Percentiles rank a stretch among this genome's conserved stretches.
phyloP scores from a whole-genome alignment of 163 green algal species.

The Scenedesmus sp. region DNA sequence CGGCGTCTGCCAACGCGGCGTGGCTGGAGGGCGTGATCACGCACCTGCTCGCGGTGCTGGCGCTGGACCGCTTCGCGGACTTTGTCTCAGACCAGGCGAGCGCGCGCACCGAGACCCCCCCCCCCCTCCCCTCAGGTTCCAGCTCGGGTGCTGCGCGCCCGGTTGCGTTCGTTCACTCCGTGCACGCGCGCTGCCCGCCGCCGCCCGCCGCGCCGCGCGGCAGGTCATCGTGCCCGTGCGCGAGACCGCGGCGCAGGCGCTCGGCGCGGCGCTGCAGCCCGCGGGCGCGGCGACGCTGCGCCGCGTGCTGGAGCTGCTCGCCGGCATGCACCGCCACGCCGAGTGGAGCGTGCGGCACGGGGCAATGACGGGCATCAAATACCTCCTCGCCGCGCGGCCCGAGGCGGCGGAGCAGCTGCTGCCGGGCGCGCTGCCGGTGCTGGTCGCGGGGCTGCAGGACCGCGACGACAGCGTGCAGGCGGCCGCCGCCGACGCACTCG shows the following conservation, averaged over 20 bases:
- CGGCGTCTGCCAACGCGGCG: constrained; percentile 59
- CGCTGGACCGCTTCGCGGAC: constrained; percentile 96
- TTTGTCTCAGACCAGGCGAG: constrained; percentile 91
- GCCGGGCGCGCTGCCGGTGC: constrained; percentile 62
- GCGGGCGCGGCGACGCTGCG: constrained; percentile 51
- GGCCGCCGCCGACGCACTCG: constrained; percentile 88
- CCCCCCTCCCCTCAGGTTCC: no score
- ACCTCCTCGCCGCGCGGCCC: constrained; percentile 65
- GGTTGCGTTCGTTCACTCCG: no score
- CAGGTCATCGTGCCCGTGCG: constrained; percentile 90
- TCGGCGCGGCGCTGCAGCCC: constrained; percentile 73
- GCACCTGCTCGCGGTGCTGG: constrained; percentile 91
- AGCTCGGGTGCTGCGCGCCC: no score
- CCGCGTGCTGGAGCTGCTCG: constrained; percentile 65
- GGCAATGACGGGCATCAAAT: constrained; percentile 16
- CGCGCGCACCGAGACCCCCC: not conserved
- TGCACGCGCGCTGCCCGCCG: not conserved
- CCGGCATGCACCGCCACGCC: constrained; percentile 58
- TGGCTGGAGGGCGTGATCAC: constrained; percentile 89
- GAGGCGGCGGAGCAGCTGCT: constrained; percentile 67
- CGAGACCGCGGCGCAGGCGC: constrained; percentile 96
- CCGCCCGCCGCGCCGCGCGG: not conserved
- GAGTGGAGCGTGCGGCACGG: constrained; percentile 80
- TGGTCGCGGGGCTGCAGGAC: constrained; percentile 69
- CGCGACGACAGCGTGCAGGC: constrained; percentile 91